A percentile compares a stretch with the other conserved stretches of the same genome.
Evolutionary conservation across 1,284 basidiomycete species (phyloP).

Genomic region (Tylopilus sp.): DNA sequence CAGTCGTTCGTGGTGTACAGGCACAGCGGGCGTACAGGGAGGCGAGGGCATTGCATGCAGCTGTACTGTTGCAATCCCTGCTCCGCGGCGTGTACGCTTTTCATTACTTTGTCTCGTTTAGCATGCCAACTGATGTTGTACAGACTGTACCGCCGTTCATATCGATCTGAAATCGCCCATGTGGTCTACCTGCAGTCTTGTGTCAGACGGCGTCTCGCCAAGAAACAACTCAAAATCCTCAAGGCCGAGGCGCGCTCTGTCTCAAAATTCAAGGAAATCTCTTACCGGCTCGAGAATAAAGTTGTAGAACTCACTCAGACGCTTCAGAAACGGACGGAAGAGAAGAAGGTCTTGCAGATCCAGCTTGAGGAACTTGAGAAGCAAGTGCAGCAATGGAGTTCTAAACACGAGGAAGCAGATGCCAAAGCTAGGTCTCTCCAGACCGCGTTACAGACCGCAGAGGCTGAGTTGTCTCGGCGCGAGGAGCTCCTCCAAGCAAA

Average conservation of each 20-base stretch:
- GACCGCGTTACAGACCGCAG: conserved; percentile 64
- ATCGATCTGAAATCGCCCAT: conserved; percentile 62
- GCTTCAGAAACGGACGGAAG: conserved; percentile 87
- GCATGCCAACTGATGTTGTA: conserved; percentile 8
- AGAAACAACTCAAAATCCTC: conserved; percentile 78
- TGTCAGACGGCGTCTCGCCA: conserved; percentile 83
- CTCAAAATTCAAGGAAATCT: conserved; percentile 98
- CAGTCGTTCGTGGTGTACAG: conserved; percentile 78
- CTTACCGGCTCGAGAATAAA: conserved; percentile 97
- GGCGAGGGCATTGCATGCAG: conserved; percentile 61
- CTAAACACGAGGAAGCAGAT: conserved; percentile 88
- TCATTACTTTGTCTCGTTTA: neutral
- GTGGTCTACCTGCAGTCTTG: conserved; percentile 90
- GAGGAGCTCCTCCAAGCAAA: conserved; percentile 78
- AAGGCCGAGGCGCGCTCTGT: conserved; percentile 93
- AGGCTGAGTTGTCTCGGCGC: conserved; percentile 69
- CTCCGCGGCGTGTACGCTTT: conserved; percentile 77
- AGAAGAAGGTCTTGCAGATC: conserved; percentile 83
- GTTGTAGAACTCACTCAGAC: conserved; percentile 97
- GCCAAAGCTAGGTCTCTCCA: conserved; percentile 71
- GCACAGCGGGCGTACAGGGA: conserved; percentile 65
- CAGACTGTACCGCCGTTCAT: conserved; percentile 65
- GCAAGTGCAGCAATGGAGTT: conserved; percentile 80
- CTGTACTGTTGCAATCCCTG: conserved; percentile 77
- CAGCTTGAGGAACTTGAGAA: conserved; percentile 78